Evolutionary conservation across 2,329 filamentous ascomycete genomes (phyloP), one percentile per base, ranked within the genome.

Genomic region (Aspergillus pseudoglaucus): DNA sequence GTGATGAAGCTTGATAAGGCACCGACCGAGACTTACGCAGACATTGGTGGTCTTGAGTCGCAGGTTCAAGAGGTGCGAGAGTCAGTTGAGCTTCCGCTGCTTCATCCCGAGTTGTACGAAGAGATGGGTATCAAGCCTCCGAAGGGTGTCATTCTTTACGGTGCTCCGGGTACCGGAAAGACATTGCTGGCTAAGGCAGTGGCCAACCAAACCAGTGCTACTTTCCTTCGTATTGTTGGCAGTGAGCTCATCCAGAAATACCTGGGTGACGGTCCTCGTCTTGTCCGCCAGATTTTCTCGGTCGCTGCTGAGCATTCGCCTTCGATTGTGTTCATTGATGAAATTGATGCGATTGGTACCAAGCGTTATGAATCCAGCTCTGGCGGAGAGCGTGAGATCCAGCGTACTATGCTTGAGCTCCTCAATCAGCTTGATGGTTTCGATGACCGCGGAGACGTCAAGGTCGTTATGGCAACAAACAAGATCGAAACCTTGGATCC

Each of bases 91-190:
- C 73, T 98, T 61, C 93, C 93, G 4, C 77, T 98, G 54, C 78
- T 98, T 50, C 93, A 98, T 67, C 93, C 93, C 0, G 93, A 98
- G 72, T 76, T 98, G 45, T 98, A 98, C 72, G 93, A 98, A 71
- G 93, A 98, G 76, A 98, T 98, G 93, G 93, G 93, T 64, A 97
- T 98, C 79, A 98, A 98, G 73, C 93, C 93, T 4, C 93, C 93
- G 52, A 98, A 98, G 80, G 93, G 93, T 79, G 93, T 98, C 60
- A 98, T 98, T 63, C 84, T 98, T 22, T 98, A 98, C 68, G 93
- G 93, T 74, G 90, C 89, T 4, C 93, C 93, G 0, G 93, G 93
- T 70, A 98, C 93, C 7, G 93, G 93, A 71, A 98, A 97, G 76
- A 97, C 90, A 4, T 77, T 96, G 3, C 77, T 98, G 49, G 93